Percentiles rank a stretch among this genome's conserved stretches.
phyloP scores from a whole-genome alignment of 169 alveolate species.

The Plasmodium berghei region DNA sequence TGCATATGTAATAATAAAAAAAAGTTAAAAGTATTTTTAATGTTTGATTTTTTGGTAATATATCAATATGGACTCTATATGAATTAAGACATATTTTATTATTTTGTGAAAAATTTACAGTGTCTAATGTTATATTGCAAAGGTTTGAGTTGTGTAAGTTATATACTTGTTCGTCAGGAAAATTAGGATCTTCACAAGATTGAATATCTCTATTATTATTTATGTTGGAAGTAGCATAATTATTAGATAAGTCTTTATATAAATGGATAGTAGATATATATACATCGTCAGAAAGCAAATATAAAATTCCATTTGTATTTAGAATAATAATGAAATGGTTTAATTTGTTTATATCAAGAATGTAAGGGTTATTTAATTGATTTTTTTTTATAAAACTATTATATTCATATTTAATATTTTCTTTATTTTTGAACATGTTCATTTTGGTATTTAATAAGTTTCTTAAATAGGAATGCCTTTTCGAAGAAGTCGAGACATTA shows the following conservation, averaged over 20 bases:
- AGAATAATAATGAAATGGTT: slow-evolving; percentile 56
- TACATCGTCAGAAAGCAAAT: slow-evolving; percentile 55
- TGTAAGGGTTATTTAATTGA: neutral
- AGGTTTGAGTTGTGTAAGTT: slow-evolving; percentile 43
- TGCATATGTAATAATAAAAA: slow-evolving; percentile 72
- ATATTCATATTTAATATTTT: slow-evolving; percentile 3
- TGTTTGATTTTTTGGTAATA: slow-evolving; percentile 49
- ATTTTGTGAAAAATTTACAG: slow-evolving; percentile 39
- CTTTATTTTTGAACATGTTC: slow-evolving; percentile 19
- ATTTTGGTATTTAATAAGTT: slow-evolving; percentile 11
- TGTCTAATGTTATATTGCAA: slow-evolving; percentile 57
- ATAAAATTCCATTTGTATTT: slow-evolving; percentile 57
- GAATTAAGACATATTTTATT: slow-evolving; percentile 11
- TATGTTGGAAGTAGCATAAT: neutral
- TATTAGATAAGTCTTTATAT: neutral
- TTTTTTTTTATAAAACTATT: neutral
- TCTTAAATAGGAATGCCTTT: slow-evolving; percentile 3
- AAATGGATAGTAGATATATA: slow-evolving; percentile 50
- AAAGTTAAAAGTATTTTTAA: slow-evolving; percentile 45
- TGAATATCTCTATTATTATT: no score
- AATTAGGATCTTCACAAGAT: no score
- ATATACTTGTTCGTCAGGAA: slow-evolving; percentile 21
- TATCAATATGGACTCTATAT: slow-evolving; percentile 51
- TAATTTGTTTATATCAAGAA: slow-evolving; percentile 50
- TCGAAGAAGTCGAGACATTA: slow-evolving; percentile 32